Evolutionary conservation across 2,329 filamentous ascomycete species (phyloP).

Genomic region (Verticillium isaacii): DNA sequence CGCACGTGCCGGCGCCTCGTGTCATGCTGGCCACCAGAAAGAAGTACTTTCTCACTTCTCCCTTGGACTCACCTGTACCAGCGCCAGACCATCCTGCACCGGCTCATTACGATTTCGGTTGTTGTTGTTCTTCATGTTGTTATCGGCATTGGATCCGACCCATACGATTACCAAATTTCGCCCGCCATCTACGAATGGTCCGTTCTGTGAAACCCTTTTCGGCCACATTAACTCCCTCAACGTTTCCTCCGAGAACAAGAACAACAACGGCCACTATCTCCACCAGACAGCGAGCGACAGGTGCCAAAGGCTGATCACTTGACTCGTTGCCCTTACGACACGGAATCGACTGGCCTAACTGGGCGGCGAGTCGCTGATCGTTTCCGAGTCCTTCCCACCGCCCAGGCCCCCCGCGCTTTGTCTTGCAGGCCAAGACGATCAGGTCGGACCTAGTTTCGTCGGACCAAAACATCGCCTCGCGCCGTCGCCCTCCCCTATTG

Average conservation of each 20-base stretch:
- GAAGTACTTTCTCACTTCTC: neutral
- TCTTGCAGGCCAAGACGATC: neutral
- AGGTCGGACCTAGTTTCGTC: neutral
- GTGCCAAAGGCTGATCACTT: neutral
- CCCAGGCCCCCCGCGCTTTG: neutral
- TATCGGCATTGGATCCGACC: neutral
- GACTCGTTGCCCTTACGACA: neutral
- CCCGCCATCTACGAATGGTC: no score
- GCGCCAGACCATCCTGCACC: neutral
- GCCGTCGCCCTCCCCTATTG: neutral
- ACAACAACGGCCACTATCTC: neutral
- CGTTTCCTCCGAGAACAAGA: neutral
- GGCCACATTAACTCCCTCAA: neutral
- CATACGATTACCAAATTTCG: neutral
- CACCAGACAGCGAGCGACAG: neutral
- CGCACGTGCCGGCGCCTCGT: neutral
- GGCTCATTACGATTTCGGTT: no score
- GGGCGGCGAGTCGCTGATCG: neutral
- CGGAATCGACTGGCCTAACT: neutral
- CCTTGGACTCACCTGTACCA: neutral
- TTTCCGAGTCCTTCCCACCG: neutral
- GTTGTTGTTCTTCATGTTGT: no score
- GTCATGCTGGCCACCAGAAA: neutral
- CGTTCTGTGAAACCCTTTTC: neutral
- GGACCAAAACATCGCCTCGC: neutral